Conservation (phyloP, 352 stramenopile species). For the Pythium rishiriense region DNA sequence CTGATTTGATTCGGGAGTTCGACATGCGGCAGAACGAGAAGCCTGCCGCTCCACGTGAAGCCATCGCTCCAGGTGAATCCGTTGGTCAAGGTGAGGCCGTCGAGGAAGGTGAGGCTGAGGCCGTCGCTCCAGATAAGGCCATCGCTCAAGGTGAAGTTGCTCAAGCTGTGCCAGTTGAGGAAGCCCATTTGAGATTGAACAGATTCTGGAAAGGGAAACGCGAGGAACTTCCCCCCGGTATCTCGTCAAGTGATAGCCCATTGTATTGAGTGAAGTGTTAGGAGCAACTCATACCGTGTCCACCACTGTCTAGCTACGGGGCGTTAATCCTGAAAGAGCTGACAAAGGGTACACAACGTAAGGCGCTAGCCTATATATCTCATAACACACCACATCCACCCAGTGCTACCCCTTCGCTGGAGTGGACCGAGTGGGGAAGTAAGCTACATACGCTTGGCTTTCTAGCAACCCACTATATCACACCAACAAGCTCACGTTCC, state of each 20-base stretch:
- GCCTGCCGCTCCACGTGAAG: background rate
- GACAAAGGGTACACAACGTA: too few relatives aligned
- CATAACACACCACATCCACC: too few relatives aligned
- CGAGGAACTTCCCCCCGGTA: background rate
- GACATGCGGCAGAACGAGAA: conserved; percentile 2
- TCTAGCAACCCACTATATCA: too few relatives aligned
- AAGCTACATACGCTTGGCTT: too few relatives aligned
- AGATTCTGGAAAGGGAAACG: background rate
- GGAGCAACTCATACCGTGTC: too few relatives aligned
- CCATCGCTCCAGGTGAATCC: background rate
- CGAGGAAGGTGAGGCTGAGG: background rate
- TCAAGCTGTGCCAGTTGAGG: conserved; percentile 7
- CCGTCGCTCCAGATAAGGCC: background rate
- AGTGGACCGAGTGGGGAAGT: too few relatives aligned
- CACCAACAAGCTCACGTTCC: conserved; percentile 3
- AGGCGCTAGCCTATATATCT: too few relatives aligned
- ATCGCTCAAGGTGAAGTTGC: background rate
- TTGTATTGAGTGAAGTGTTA: too few relatives aligned
- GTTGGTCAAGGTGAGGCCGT: background rate
- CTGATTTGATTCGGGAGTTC: conserved; percentile 3
- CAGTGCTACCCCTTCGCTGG: too few relatives aligned
- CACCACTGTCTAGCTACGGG: too few relatives aligned
- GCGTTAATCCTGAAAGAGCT: too few relatives aligned
- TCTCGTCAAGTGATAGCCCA: conserved; percentile 9
- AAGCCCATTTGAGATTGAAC: conserved; percentile 8